Evolutionary conservation across 345 rosid genomes (phyloP).

Genomic region (Eucalyptus regnans): DNA sequence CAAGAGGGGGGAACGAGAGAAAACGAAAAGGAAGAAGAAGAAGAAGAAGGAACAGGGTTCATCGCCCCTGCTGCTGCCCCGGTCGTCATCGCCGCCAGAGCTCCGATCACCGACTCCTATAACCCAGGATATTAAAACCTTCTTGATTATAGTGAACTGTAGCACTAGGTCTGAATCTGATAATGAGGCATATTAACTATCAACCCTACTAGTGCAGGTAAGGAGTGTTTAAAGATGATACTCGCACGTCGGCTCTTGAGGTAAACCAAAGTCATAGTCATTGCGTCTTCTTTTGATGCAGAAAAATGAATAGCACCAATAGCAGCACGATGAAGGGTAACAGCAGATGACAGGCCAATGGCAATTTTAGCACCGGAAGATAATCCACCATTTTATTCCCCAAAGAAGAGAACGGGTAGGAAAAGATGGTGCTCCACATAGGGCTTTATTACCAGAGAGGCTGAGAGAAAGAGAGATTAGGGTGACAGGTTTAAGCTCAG

Average conservation of each 20-base stretch:
- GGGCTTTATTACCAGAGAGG: constrained; percentile 82
- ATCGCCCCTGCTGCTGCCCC: too few species aligned
- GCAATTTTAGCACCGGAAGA: constrained; percentile 72
- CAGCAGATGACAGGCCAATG: constrained; percentile 43
- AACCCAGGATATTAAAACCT: background rate
- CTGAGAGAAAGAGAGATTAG: constrained; percentile 20
- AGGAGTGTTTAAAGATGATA: background rate
- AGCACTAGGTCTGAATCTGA: background rate
- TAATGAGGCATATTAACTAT: background rate
- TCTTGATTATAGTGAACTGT: background rate
- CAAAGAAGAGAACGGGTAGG: constrained; percentile 60
- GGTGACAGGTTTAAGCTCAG: background rate
- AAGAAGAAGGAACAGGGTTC: too few species aligned
- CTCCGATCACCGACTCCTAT: too few species aligned
- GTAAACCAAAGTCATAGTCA: constrained; percentile 87
- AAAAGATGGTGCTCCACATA: constrained; percentile 78
- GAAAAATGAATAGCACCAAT: constrained; percentile 33
- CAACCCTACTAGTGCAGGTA: background rate
- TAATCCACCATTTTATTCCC: constrained; percentile 64
- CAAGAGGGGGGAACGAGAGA: too few species aligned
- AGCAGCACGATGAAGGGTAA: constrained; percentile 23
- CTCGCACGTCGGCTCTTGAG: constrained; percentile 79
- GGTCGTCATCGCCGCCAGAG: rapidly evolving
- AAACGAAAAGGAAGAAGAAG: too few species aligned
- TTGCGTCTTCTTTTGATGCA: constrained; percentile 56